Evolutionary conservation across 2,329 filamentous ascomycete genomes (phyloP).

Genomic region (Metarhizium brunneum): DNA sequence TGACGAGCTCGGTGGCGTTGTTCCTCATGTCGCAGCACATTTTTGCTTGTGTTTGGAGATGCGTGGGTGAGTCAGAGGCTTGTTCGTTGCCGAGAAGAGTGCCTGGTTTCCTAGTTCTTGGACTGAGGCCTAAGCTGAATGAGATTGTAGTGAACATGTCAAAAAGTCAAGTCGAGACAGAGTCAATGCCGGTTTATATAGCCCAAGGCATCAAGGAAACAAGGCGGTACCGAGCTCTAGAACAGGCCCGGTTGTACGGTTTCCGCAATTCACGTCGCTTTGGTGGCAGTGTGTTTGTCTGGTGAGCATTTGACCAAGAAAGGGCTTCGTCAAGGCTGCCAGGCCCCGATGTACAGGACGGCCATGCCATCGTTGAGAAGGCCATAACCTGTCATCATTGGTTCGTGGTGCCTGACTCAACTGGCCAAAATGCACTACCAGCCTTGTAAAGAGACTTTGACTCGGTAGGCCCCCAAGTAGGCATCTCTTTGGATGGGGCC

Average conservation of each 20-base stretch:
- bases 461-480: not conserved
- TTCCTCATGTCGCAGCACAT: not conserved
- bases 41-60: not conserved
- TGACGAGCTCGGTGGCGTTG: not conserved
- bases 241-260: not conserved
- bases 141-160: not conserved
- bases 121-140: not conserved
- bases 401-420: not conserved
- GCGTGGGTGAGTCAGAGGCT: not conserved
- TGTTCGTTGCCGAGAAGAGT: not conserved
- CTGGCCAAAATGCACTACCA: not conserved
- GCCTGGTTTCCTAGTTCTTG: not conserved
- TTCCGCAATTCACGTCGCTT: not conserved
- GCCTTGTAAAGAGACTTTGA: not conserved
- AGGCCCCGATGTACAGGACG: not conserved
- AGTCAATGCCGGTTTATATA: not conserved
- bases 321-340: conserved; percentile 2
- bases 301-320: not conserved
- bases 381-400: not conserved
- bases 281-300: conserved; percentile 1
- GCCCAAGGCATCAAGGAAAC: not conserved
- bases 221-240: not conserved
- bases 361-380: not conserved
- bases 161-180: not conserved
- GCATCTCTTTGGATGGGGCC: not conserved